Base-by-base conservation (phyloP, 192 early-diverging fungal genomes). In the Dissophora ornata region DNA sequence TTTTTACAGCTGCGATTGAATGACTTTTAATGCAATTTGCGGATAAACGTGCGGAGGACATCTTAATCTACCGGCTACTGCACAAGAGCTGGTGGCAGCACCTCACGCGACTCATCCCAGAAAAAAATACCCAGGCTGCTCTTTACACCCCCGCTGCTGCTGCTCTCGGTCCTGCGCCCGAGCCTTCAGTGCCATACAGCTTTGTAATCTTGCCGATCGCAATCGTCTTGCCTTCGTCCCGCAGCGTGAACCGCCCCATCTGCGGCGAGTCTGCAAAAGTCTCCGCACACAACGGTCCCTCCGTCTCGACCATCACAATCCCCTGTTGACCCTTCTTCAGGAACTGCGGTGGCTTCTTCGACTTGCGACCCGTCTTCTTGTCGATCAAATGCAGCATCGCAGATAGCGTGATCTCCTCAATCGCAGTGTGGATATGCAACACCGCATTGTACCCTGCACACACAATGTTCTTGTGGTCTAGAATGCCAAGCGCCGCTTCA, bases 391-490 rank as follows among this genome's bases (percentile, higher is more conserved):
- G 95, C 63, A 97, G 81, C 57, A 99, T 57, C 62, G 85, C 86
- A 30, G 87, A 73, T 38, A 98, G 64, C 1, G 88, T 87, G 28
- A 97, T 88, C 81, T 99, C 98, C 80, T 98, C 97, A 41, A 89
- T 85, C 7, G 86, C 87, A 25, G 91, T 87, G 71, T 98, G 97
- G 22, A 93, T 86, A 71, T 99, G 98, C 67, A 98, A 84, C 18
- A 99, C 94, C 13, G 94, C 93, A 53, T 83, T 92, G 84, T 95
- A 98, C 25, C 98, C 98, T 30, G 98, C 95, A 57, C 93, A 93
- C 38, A 99, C 94, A 73, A 99, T 98, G 83, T 91, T 95, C 82
- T 94, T 94, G 79, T 92, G 92, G 47, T 99, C 98, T 51, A 97
- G 82, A 63, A 99, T 95, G 24, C 88, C 88, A n/a, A 99, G 57